phyloP scores from a whole-genome alignment of 2,329 filamentous ascomycete genomes.

The Penicillium brasilianum region DNA sequence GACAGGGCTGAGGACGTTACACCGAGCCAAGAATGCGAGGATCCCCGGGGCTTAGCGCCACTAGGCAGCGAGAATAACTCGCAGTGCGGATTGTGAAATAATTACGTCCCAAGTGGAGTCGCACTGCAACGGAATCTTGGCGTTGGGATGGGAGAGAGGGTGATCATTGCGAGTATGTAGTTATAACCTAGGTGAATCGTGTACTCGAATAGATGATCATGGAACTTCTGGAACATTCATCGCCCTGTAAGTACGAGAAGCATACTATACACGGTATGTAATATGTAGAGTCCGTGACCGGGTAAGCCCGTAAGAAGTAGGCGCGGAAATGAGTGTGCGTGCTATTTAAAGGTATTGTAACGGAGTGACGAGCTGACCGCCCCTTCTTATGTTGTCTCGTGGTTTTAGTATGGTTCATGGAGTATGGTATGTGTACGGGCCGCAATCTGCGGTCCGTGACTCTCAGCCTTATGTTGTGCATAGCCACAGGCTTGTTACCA shows the following conservation, averaged over 20 bases:
- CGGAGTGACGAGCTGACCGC: background rate
- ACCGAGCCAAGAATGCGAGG: background rate
- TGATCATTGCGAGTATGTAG: background rate
- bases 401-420: background rate
- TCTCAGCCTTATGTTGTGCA: background rate
- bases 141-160: background rate
- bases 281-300: conserved; percentile 1
- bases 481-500: conserved; percentile 5
- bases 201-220: no score
- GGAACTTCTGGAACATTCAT: background rate
- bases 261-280: background rate
- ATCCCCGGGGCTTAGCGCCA: background rate
- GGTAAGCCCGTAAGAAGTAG: background rate
- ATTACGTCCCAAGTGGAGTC: background rate
- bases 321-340: background rate
- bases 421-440: background rate
- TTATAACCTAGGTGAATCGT: no score
- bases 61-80: conserved; percentile 11
- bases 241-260: background rate
- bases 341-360: conserved; percentile 18
- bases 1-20: conserved; percentile 1
- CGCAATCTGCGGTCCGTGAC: background rate
- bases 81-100: background rate
- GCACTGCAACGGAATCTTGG: background rate
- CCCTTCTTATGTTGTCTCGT: background rate